phyloP scores from a whole-genome alignment of 1,139 yeast genomes.

The Kodamaea arcana region DNA sequence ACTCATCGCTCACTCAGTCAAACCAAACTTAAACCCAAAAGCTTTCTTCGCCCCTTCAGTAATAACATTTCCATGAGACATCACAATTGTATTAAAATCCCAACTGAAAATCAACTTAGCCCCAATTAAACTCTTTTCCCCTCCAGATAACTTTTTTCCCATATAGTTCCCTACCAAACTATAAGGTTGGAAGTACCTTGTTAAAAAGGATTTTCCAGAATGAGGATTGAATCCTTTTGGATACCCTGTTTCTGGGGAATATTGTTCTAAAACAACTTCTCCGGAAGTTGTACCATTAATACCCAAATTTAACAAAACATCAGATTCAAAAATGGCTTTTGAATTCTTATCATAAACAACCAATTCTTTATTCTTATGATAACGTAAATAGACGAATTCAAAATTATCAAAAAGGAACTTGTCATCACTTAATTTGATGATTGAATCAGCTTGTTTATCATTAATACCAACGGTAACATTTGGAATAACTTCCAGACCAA shows the following conservation, averaged over 20 bases:
- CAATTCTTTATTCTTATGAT: slow-evolving; percentile 20
- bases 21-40: slow-evolving; percentile 13
- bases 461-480: slow-evolving; percentile 23
- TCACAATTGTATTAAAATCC: slow-evolving; percentile 49
- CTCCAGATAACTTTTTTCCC: slow-evolving; percentile 3
- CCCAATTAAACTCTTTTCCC: slow-evolving; percentile 11
- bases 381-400: slow-evolving; percentile 23
- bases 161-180: slow-evolving; percentile 14
- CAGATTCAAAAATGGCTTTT: slow-evolving; percentile 21
- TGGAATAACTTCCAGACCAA: slow-evolving; percentile 42
- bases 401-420: slow-evolving; percentile 20
- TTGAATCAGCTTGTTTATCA: slow-evolving; percentile 18
- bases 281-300: slow-evolving; percentile 12
- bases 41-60: slow-evolving; percentile 16
- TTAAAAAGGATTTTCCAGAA: slow-evolving; percentile 19
- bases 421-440: background rate
- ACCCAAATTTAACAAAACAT: slow-evolving; percentile 21
- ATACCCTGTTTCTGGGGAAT: slow-evolving; percentile 18
- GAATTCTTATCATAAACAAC: slow-evolving; percentile 20
- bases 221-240: slow-evolving; percentile 17
- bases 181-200: slow-evolving; percentile 20
- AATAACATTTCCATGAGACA: slow-evolving; percentile 60
- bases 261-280: slow-evolving; percentile 20
- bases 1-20: no score
- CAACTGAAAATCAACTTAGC: slow-evolving; percentile 34